Percentiles rank a stretch among this genome's conserved stretches.
phyloP scores from a whole-genome alignment of 2,329 filamentous ascomycete species.

The Rutstroemia sp. region DNA sequence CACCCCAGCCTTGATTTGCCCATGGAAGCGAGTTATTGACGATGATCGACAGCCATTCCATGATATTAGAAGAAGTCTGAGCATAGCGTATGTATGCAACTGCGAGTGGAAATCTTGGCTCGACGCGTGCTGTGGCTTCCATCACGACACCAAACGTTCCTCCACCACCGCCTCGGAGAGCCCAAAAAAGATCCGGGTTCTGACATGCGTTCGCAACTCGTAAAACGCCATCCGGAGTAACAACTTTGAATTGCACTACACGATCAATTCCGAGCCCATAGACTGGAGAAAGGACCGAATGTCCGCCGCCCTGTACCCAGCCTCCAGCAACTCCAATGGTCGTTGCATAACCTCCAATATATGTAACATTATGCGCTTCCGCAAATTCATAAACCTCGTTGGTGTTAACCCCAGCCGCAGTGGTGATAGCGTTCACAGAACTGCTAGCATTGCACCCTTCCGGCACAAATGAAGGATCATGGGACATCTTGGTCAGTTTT shows the following conservation, averaged over 20 bases:
- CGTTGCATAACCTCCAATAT: slow-evolving; percentile 18
- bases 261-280: slow-evolving; percentile 45
- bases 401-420: slow-evolving; percentile 20
- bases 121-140: slow-evolving; percentile 14
- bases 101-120: slow-evolving; percentile 9
- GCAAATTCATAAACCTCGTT: slow-evolving; percentile 24
- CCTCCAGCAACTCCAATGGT: slow-evolving; percentile 46
- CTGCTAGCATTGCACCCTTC: slow-evolving; percentile 10
- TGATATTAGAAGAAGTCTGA: slow-evolving; percentile 4
- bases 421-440: slow-evolving; percentile 20
- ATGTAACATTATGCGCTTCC: slow-evolving; percentile 22
- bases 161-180: slow-evolving; percentile 39
- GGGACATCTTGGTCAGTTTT: slow-evolving; percentile 7
- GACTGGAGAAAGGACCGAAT: slow-evolving; percentile 43
- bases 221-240: slow-evolving; percentile 38
- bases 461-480: slow-evolving; percentile 11
- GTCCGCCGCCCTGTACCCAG: slow-evolving; percentile 43
- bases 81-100: slow-evolving; percentile 13
- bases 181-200: slow-evolving; percentile 43
- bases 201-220: slow-evolving; percentile 35
- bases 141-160: slow-evolving; percentile 38
- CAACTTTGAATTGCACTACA: slow-evolving; percentile 40
- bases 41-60: slow-evolving; percentile 10
- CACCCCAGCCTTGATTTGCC: slow-evolving; percentile 18
- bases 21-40: slow-evolving; percentile 14